Base-by-base conservation (phyloP, 2,329 filamentous ascomycete species). In the Fusarium sp. region DNA sequence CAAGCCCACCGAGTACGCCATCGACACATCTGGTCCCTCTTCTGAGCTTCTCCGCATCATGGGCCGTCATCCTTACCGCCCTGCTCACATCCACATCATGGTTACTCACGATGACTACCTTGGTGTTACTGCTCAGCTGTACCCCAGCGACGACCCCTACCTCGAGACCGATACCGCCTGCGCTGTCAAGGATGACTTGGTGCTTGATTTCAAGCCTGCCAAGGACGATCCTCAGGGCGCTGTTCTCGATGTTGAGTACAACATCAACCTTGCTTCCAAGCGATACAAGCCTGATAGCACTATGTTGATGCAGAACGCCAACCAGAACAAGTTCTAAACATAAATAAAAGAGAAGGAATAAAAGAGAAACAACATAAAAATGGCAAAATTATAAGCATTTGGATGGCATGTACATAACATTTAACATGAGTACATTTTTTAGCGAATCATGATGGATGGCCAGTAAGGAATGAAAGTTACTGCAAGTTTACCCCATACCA, bases 51-150 rank as follows among this genome's bases (percentile, higher is more conserved):
- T 85, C 57, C 74, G 72, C 62, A 77, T 84, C 63, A 83, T 85
- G 83, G 83, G 83, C 53, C 78, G 83, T 16, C 83, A 85, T 62
- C 81, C 83, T 34, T 84, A 83, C 80, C 80, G 83, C 21, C 83
- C 83, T 46, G 83, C 83, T 18, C 83, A 85, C 72, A 84, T 85
- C 57, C 83, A 85, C 78, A 84, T 85, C 72, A 85, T 84, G 83
- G 83, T 86, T 62, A 87, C 87, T 6, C 85, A 87, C 60, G 84
- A 85, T n/a, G 88, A 89, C 5, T 92, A 91, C 83, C 90, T 89
- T 76, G 84, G 90, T 84, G 72, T 93, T 63, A 92, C 91, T 2
- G 93, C 92, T 1, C 92, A 94, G 79, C 89, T 94, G 55, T 94
- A 93, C 77, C 91, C 93, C 79, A 85, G 85, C 66, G 83, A 87